phyloP scores from a whole-genome alignment of 306 rosid genomes.

The Castanopsis chinensis region DNA sequence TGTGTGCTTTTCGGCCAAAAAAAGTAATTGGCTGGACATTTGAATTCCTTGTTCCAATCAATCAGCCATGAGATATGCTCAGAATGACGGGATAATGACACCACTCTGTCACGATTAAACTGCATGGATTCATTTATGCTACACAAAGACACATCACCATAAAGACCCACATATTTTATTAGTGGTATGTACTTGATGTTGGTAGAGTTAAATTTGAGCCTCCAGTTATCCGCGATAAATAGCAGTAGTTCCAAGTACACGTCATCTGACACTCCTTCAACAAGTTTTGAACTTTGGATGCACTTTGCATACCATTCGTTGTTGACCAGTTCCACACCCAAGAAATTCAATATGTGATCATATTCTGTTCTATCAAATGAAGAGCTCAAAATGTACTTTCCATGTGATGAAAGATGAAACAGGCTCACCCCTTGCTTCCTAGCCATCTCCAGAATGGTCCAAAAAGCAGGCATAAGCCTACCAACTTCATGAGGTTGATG shows the following conservation, averaged over 20 bases:
- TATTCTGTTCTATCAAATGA: conserved; percentile 39
- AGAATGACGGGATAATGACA: conserved; percentile 21
- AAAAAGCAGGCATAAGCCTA: no score
- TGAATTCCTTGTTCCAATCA: no score
- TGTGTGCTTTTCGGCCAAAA: no score
- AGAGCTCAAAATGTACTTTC: no score
- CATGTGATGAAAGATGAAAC: no score
- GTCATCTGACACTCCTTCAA: conserved; percentile 46
- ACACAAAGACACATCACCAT: no score
- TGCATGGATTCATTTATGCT: conserved; percentile 16
- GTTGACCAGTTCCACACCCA: conserved; percentile 44
- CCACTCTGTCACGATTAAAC: not conserved
- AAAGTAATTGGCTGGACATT: no score
- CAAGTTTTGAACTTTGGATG: conserved; percentile 54
- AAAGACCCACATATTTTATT: no score
- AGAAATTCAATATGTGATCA: conserved; percentile 40
- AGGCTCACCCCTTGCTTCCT: no score
- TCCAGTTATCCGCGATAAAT: conserved; percentile 16
- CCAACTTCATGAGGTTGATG: no score
- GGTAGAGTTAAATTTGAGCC: conserved; percentile 21
- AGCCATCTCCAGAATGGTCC: no score
- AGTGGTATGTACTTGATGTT: conserved; percentile 25
- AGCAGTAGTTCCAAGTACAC: conserved; percentile 1
- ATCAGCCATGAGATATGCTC: not conserved
- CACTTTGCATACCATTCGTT: conserved; percentile 72